Conservation (phyloP, 768 basidiomycete genomes). For the Lepiota venenata region DNA sequence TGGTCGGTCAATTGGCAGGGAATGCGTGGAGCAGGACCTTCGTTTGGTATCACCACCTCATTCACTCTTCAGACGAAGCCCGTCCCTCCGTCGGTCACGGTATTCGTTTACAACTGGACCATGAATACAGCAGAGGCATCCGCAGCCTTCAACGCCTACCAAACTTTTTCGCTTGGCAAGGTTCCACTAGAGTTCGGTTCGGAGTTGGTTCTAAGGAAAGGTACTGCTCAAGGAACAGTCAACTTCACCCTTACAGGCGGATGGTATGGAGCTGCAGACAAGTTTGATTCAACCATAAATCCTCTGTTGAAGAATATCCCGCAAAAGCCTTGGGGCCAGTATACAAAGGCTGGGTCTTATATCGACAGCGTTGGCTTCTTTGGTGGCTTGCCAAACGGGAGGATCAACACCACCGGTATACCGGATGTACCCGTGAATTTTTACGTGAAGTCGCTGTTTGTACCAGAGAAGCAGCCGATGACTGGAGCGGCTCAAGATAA, state of each 20-base stretch:
- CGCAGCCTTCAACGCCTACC: constrained; percentile 28
- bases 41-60: constrained; percentile 39
- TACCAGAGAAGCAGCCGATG: constrained; percentile 12
- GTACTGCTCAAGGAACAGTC: constrained; percentile 26
- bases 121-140: constrained; percentile 29
- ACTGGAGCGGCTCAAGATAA: constrained; percentile 3
- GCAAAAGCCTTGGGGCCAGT: background rate
- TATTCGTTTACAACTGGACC: constrained; percentile 37
- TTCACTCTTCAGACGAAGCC: constrained; percentile 35
- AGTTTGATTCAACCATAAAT: constrained; percentile 25
- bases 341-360: background rate
- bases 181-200: constrained; percentile 33
- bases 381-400: background rate
- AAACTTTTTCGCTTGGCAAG: constrained; percentile 28
- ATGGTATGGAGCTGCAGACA: constrained; percentile 29
- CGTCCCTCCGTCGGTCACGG: constrained; percentile 34
- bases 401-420: constrained; percentile 12
- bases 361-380: constrained; percentile 10
- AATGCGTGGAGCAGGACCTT: constrained; percentile 36
- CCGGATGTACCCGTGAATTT: constrained; percentile 12
- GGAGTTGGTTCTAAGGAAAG: constrained; percentile 29
- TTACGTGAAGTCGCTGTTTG: constrained; percentile 17
- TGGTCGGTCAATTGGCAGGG: too few species aligned
- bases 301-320: constrained; percentile 28
- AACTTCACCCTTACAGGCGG: constrained; percentile 30